Base-by-base conservation (phyloP, 768 basidiomycete genomes). In the Cystoderma amianthinum region DNA sequence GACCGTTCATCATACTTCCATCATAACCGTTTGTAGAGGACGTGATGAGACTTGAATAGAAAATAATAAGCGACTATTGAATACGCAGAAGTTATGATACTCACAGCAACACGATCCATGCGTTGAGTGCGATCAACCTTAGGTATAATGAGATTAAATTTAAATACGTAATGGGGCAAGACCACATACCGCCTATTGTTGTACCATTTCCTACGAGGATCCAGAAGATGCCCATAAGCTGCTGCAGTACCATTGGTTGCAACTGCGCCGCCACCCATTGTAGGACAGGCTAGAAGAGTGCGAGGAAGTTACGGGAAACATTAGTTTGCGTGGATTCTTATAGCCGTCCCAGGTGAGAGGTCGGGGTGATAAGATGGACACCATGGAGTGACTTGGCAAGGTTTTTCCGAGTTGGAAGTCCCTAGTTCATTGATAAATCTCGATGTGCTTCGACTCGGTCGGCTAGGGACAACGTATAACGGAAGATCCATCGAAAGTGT, bases 1-100 rank as follows among this genome's bases (percentile, higher is more conserved):
- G 67, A 56, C 81, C 82, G 60, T 87, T 85, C 83, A 85, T 83
- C 76, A 85, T 78, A 57, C 76, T 79, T 45, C 82, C 81, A 52
- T 86, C 85, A 54, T 80, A 86, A 39, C 84, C 85, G 56, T 78
- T 83, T 36, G 79, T 83, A 11, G 80, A 82, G 18, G 83, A 84
- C 9, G 83, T 85, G 54, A 85, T 81, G 47, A 86, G 75, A 37
- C 80, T 82, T 30, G 28, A 15, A 30, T 36, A 16, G 16, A 16
- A 16, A 7, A 17, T 16, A 36, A 16, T 40, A 16, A 36, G 19
- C 18, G 17, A 32, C 12, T 11, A 37, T 39, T n/a, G 7, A 24
- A 25, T 32, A 23, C 16, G 17, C 30, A 21, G 42, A 19, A 9
- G 21, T 3, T 36, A 4, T 3, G 22, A 21, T 12, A 63, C 76